A percentile compares a stretch with the other conserved stretches of the same genome.
Conservation (phyloP, 2,329 filamentous ascomycete genomes). For the Alternaria gansuensis region DNA sequence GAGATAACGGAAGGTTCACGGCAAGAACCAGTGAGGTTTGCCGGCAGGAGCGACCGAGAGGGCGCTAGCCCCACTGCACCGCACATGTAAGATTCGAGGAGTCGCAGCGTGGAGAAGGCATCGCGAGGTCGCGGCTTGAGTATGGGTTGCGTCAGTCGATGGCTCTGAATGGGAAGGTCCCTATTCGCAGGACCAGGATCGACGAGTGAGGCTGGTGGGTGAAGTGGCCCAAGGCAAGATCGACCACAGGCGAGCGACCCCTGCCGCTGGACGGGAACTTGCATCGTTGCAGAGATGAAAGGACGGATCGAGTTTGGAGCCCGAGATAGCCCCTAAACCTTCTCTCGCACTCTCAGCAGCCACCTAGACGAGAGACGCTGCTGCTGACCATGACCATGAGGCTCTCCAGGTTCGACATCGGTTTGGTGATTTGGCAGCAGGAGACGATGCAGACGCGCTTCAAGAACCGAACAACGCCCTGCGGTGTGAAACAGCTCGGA, state of each 20-base stretch:
- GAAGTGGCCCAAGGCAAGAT: slow-evolving; percentile 27
- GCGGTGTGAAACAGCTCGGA: slow-evolving; percentile 47
- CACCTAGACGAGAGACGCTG: slow-evolving; percentile 11
- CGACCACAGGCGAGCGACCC: slow-evolving; percentile 23
- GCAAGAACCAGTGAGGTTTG: slow-evolving; percentile 39
- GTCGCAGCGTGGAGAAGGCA: slow-evolving; percentile 8
- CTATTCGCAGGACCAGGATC: slow-evolving; percentile 39
- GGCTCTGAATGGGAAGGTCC: slow-evolving; percentile 7
- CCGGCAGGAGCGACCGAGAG: slow-evolving; percentile 36
- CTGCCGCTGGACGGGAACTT: slow-evolving; percentile 37
- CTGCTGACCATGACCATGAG: slow-evolving; percentile 33
- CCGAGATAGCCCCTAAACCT: slow-evolving; percentile 45
- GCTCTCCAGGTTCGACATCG: slow-evolving; percentile 39
- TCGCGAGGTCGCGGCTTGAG: slow-evolving; percentile 14
- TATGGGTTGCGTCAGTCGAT: slow-evolving; percentile 5
- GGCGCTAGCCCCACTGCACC: slow-evolving; percentile 18
- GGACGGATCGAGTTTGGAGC: slow-evolving; percentile 39
- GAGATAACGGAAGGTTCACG: slow-evolving; percentile 24
- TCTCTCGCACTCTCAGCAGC: slow-evolving; percentile 1
- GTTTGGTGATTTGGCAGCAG: slow-evolving; percentile 51
- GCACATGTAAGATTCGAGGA: slow-evolving; percentile 21
- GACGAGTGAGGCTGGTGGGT: slow-evolving; percentile 49
- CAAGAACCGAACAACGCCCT: slow-evolving; percentile 24
- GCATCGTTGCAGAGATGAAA: slow-evolving; percentile 43
- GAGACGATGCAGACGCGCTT: slow-evolving; percentile 40